Evolutionary conservation across 1,284 basidiomycete species (phyloP).

Genomic region (Meripilus lineatus): DNA sequence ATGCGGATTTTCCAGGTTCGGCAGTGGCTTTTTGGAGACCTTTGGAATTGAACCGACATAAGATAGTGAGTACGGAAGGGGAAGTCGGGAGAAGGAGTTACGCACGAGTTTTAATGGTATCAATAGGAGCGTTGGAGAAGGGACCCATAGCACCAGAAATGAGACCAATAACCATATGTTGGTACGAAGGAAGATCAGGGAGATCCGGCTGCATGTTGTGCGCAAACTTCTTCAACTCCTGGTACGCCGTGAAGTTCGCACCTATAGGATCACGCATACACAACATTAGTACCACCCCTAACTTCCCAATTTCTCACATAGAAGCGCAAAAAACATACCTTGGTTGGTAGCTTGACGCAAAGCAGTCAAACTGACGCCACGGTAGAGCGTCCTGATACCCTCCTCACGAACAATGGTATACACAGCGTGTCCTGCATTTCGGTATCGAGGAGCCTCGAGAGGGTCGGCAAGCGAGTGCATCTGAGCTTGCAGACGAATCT

Average conservation of each 20-base stretch:
- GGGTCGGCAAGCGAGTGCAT: constrained; percentile 98
- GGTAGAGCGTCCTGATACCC: constrained; percentile 82
- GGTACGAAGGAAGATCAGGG: constrained; percentile 83
- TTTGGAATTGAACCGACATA: constrained; percentile 20
- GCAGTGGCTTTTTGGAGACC: constrained; percentile 85
- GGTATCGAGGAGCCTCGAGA: constrained; percentile 88
- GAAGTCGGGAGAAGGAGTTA: constrained; percentile 13
- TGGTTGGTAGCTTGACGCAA: constrained; percentile 98
- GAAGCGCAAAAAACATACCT: constrained; percentile 43
- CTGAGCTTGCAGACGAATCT: constrained; percentile 97
- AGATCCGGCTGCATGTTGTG: constrained; percentile 74
- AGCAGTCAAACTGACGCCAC: constrained; percentile 92
- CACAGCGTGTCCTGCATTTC: constrained; percentile 95
- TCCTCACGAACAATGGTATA: constrained; percentile 96
- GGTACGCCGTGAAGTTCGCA: constrained; percentile 98
- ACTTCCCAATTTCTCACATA: not conserved
- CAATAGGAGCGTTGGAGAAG: constrained; percentile 95
- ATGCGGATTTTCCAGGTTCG: constrained; percentile 72
- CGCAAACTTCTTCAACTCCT: constrained; percentile 88
- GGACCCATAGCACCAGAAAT: constrained; percentile 98
- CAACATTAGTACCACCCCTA: no score
- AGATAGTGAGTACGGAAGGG: constrained; percentile 1
- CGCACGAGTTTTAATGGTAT: constrained; percentile 94
- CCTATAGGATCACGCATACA: constrained; percentile 55
- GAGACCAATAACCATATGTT: constrained; percentile 91